phyloP scores from a whole-genome alignment of 805 yeast genomes.

The Isabelozyma heimii region DNA sequence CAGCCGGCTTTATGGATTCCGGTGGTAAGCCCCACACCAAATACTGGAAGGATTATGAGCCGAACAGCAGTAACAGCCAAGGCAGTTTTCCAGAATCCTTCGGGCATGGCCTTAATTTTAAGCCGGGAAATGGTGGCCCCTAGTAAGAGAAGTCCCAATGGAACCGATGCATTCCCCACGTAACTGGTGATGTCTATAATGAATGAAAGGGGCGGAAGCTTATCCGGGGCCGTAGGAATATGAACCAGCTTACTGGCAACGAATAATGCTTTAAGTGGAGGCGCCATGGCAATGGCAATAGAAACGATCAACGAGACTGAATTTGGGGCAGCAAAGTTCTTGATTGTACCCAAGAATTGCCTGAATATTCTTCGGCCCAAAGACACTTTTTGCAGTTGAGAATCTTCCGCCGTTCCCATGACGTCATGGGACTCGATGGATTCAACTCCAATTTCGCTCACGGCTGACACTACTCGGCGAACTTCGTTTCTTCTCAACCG shows the following conservation, averaged over 20 bases:
- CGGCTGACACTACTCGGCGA: constrained; percentile 14
- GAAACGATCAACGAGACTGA: constrained; percentile 68
- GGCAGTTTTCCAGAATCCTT: constrained; percentile 71
- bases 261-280: constrained; percentile 70
- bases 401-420: constrained; percentile 1
- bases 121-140: constrained; percentile 89
- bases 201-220: constrained; percentile 78
- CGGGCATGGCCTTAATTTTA: constrained; percentile 55
- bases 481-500: constrained; percentile 21
- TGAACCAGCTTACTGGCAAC: constrained; percentile 26
- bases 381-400: constrained; percentile 1
- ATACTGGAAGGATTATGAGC: constrained; percentile 70
- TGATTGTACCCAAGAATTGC: constrained; percentile 14
- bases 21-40: constrained; percentile 64
- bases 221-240: constrained; percentile 80
- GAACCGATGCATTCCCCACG: constrained; percentile 85
- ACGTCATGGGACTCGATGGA: neutral
- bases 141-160: constrained; percentile 73
- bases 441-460: constrained; percentile 19
- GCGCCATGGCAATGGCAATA: constrained; percentile 73
- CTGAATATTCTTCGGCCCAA: neutral
- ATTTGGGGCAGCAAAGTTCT: constrained; percentile 67
- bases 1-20: constrained; percentile 61
- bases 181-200: constrained; percentile 78
- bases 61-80: constrained; percentile 54